Conservation (phyloP, 1,284 basidiomycete genomes). For the Leccinum laetum region DNA sequence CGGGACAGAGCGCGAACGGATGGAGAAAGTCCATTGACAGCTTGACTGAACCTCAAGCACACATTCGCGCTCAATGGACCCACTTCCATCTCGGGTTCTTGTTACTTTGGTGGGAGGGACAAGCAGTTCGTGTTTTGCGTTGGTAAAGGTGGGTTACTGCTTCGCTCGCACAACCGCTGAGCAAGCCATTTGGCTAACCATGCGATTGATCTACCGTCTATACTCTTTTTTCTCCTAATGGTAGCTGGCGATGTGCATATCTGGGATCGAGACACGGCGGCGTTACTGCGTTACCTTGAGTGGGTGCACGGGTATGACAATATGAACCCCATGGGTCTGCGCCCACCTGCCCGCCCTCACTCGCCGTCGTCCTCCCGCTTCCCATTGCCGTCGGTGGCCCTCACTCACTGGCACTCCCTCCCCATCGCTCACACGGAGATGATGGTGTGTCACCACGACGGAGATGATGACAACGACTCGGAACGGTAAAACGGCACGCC, state of each 20-base stretch:
- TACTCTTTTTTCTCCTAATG: neutral
- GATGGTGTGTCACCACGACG: no score
- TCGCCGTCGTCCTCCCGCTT: no score
- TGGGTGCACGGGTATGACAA: no score
- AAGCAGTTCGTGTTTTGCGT: conserved; percentile 78
- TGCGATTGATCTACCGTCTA: neutral
- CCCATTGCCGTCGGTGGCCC: no score
- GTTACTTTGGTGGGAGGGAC: conserved; percentile 72
- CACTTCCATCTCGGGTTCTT: conserved; percentile 78
- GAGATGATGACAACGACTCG: no score
- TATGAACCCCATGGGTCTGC: no score
- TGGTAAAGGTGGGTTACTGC: conserved; percentile 55
- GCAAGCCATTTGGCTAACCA: neutral
- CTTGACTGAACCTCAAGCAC: conserved; percentile 56
- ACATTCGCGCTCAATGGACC: conserved; percentile 67
- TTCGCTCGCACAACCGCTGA: neutral
- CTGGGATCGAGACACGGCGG: conserved; percentile 77
- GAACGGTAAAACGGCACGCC: no score
- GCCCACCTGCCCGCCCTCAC: no score
- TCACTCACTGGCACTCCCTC: no score
- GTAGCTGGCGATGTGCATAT: conserved; percentile 77
- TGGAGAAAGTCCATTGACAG: conserved; percentile 34
- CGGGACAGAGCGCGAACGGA: conserved; percentile 41
- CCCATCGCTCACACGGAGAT: no score
- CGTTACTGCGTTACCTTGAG: conserved; percentile 58